These are phyloP conservation scores for Aspergillus niger DNA, from an alignment of 2,329 filamentous ascomycete species.

Conservation along the genomic window DNA sequence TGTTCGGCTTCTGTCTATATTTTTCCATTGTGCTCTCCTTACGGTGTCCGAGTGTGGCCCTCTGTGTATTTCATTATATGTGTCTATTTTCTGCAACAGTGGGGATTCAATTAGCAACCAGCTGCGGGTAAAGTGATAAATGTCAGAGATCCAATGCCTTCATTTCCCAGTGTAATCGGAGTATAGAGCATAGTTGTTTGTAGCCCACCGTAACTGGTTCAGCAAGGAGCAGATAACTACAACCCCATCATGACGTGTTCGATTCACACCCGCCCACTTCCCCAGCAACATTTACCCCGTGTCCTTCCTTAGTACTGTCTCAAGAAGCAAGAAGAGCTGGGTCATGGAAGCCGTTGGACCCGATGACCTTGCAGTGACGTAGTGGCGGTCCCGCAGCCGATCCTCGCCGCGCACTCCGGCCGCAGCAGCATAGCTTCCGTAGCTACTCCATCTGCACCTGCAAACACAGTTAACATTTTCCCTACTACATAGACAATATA, in stretches of 20 bases:
- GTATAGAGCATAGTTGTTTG: too few relatives aligned
- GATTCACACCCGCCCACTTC: not conserved
- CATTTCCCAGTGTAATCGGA: too few relatives aligned
- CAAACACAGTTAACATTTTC: too few relatives aligned
- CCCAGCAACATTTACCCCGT: not conserved
- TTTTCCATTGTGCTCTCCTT: not conserved
- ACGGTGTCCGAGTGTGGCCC: not conserved
- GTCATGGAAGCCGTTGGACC: not conserved
- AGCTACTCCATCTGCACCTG: not conserved
- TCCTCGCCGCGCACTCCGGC: not conserved
- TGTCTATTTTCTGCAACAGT: conserved; percentile 22
- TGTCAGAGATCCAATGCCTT: conserved; percentile 2
- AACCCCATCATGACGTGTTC: conserved; percentile 4
- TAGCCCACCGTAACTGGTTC: too few relatives aligned
- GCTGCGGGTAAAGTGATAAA: conserved; percentile 10
- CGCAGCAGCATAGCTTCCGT: not conserved
- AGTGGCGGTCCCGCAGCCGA: conserved; percentile 2
- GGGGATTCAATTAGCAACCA: not conserved
- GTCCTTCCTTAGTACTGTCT: not conserved
- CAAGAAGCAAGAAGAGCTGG: not conserved
- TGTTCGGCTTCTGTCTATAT: conserved; percentile 19
- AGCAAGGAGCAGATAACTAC: too few relatives aligned
- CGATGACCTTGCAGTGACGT: conserved; percentile 6
- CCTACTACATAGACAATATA: too few relatives aligned
- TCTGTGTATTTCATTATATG: conserved; percentile 2